A percentile compares a stretch with the other conserved stretches of the same genome.
phyloP scores from a whole-genome alignment of 2,329 filamentous ascomycete species.

The Dryadomyces quercivorus region DNA sequence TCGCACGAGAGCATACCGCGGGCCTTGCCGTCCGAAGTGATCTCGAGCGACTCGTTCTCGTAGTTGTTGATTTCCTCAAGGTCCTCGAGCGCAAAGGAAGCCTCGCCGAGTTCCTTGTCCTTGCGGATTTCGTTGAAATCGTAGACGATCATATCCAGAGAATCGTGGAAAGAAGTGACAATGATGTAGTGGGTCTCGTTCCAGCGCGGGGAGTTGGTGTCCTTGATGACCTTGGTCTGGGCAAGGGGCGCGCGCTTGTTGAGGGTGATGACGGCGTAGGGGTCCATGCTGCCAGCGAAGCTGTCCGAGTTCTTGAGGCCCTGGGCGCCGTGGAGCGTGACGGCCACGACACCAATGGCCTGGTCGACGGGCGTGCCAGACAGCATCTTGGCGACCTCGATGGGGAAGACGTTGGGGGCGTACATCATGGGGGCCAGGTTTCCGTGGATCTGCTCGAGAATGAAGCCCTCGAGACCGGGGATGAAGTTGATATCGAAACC shows the following conservation, averaged over 20 bases:
- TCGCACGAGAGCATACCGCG: constrained; percentile 72
- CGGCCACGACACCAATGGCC: constrained; percentile 83
- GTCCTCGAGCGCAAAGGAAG: constrained; percentile 74
- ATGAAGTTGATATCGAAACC: constrained; percentile 99
- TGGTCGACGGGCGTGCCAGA: constrained; percentile 89
- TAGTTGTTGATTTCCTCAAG: constrained; percentile 65
- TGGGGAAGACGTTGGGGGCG: constrained; percentile 90
- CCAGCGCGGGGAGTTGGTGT: constrained; percentile 82
- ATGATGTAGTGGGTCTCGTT: constrained; percentile 96
- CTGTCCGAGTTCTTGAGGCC: constrained; percentile 93
- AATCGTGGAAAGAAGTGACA: constrained; percentile 79
- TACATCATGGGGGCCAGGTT: constrained; percentile 98
- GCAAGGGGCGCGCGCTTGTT: constrained; percentile 74
- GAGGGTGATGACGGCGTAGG: constrained; percentile 74
- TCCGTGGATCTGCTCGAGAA: constrained; percentile 89
- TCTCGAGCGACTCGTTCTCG: constrained; percentile 75
- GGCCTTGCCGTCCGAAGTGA: constrained; percentile 71
- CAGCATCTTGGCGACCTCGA: constrained; percentile 97
- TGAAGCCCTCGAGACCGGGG: constrained; percentile 84
- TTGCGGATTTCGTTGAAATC: constrained; percentile 96
- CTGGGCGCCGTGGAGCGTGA: constrained; percentile 83
- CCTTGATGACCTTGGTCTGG: constrained; percentile 76
- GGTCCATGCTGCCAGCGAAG: constrained; percentile 83
- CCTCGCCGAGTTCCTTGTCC: constrained; percentile 85
- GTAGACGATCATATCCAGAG: constrained; percentile 71